Evolutionary conservation across 208 protist species (phyloP).

Genomic region (Naegleria fowleri): DNA sequence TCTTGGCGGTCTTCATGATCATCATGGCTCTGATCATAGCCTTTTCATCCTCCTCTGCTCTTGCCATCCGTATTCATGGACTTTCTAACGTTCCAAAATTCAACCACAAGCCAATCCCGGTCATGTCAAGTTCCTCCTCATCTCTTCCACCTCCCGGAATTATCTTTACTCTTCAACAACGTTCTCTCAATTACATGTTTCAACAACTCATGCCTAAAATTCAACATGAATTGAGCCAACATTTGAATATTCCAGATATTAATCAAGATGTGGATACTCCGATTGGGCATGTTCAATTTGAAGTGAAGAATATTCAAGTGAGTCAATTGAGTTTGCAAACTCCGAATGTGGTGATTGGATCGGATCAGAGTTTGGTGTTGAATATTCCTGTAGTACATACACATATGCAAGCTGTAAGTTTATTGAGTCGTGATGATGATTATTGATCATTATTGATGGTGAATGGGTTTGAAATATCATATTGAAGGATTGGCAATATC

Average conservation of each 20-base stretch:
- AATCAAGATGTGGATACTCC: neutral
- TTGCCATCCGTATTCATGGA: too few species aligned
- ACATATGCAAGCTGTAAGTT: neutral
- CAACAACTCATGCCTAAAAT: neutral
- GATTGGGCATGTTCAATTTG: neutral
- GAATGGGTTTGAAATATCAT: too few species aligned
- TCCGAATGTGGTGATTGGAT: neutral
- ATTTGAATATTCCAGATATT: neutral
- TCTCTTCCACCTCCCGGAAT: neutral
- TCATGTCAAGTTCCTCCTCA: too few species aligned
- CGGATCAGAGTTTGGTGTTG: neutral
- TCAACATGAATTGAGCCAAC: neutral
- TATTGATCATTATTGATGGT: neutral
- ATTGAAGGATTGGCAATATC: conserved; percentile 1
- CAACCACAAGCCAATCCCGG: too few species aligned
- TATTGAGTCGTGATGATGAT: neutral
- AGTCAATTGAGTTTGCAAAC: neutral
- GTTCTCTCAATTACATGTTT: neutral
- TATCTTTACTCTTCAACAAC: neutral
- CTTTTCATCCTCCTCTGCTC: too few species aligned
- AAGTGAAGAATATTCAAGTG: neutral
- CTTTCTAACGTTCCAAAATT: too few species aligned
- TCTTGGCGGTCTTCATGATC: too few species aligned
- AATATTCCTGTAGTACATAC: neutral
- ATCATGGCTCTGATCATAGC: too few species aligned